A percentile compares a stretch with the other conserved stretches of the same genome.
Conservation (phyloP, 2,329 filamentous ascomycete genomes). For the Torrubiella hemipterigena region DNA sequence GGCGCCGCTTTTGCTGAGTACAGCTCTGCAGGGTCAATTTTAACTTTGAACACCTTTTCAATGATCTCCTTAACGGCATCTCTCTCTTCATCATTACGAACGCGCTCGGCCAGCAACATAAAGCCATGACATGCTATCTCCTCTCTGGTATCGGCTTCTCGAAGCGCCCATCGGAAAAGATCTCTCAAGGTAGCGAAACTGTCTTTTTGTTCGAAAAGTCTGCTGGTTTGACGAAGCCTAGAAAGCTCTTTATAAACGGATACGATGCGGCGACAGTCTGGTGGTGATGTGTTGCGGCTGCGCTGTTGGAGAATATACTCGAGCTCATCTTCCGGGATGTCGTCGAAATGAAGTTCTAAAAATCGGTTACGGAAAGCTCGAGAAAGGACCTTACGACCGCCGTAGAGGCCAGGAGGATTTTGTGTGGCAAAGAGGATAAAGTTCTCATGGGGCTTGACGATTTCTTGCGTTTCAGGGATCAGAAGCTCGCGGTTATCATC, state of each 20-base stretch:
- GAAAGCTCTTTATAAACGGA: slow-evolving; percentile 90
- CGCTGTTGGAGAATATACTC: slow-evolving; percentile 83
- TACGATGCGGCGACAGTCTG: slow-evolving; percentile 85
- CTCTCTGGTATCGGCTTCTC: slow-evolving; percentile 73
- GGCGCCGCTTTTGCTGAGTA: slow-evolving; percentile 53
- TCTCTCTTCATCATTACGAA: slow-evolving; percentile 82
- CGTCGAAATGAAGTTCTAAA: slow-evolving; percentile 92
- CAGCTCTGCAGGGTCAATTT: slow-evolving; percentile 59
- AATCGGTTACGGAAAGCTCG: slow-evolving; percentile 95
- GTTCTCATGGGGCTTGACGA: slow-evolving; percentile 81
- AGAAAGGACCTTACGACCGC: slow-evolving; percentile 84
- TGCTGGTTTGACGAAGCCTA: slow-evolving; percentile 73
- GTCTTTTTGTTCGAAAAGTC: slow-evolving; percentile 93
- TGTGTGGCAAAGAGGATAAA: slow-evolving; percentile 99
- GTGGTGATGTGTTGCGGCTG: slow-evolving; percentile 75
- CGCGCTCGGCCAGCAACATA: slow-evolving; percentile 90
- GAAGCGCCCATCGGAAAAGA: slow-evolving; percentile 86
- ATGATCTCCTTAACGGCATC: slow-evolving; percentile 76
- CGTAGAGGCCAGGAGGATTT: slow-evolving; percentile 91
- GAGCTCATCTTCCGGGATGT: slow-evolving; percentile 90
- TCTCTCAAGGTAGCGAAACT: slow-evolving; percentile 95
- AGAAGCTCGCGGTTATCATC: slow-evolving; percentile 95
- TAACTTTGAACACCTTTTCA: slow-evolving; percentile 80
- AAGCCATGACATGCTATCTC: slow-evolving; percentile 87
- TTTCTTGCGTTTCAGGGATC: slow-evolving; percentile 91